Evolutionary conservation across 768 basidiomycete species (phyloP).

Genomic region (Saitozyma podzolica): DNA sequence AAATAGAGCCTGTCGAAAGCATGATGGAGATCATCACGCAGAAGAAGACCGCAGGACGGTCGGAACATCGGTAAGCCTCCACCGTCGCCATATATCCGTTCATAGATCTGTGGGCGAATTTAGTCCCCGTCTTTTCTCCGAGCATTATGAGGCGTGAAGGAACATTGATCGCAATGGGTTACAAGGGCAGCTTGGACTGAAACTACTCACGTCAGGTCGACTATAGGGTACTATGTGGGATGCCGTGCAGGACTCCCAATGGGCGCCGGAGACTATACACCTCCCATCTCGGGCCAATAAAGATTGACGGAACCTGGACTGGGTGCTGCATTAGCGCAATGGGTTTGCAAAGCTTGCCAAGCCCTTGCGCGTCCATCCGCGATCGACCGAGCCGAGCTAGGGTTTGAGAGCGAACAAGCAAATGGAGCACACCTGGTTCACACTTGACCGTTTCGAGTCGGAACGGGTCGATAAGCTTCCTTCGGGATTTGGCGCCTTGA

Average conservation of each 20-base stretch:
- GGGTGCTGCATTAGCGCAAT: not conserved
- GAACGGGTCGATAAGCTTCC: conserved; percentile 8
- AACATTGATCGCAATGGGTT: no score
- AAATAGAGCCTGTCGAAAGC: conserved; percentile 9
- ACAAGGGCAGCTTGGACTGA: no score
- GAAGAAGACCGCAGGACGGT: conserved; percentile 4
- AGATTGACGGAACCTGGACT: conserved; percentile 5
- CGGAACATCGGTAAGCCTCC: conserved; percentile 3
- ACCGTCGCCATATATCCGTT: not conserved
- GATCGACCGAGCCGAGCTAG: no score
- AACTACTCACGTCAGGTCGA: not conserved
- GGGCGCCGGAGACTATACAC: not conserved
- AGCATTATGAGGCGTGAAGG: not conserved
- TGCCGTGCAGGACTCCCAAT: conserved; percentile 3
- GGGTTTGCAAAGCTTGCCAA: no score
- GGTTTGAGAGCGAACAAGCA: not conserved
- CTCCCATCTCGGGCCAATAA: not conserved
- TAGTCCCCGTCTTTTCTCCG: not conserved
- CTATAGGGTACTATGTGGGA: conserved; percentile 4
- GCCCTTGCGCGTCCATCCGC: no score
- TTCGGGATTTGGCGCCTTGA: conserved; percentile 7
- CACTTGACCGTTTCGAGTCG: conserved; percentile 5
- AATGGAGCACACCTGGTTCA: conserved; percentile 1
- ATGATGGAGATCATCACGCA: conserved; percentile 15
- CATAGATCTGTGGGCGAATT: conserved; percentile 8